A percentile compares a stretch with the other conserved stretches of the same genome.
Conservation (phyloP, 257 asterid genomes). For the Petunia axillaris region DNA sequence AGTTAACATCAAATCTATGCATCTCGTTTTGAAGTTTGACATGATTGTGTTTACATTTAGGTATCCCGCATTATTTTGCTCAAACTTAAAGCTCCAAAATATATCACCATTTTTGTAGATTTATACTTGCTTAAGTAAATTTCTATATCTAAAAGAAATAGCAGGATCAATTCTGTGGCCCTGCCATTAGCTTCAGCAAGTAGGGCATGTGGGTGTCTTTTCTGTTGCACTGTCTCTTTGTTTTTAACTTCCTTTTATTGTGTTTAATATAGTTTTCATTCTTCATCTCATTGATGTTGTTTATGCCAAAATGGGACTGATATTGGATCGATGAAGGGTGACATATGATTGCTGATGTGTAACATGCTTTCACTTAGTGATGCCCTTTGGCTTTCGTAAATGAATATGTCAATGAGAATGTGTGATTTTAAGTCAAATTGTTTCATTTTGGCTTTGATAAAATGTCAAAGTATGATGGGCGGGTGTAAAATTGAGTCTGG, state of each 20-base stretch:
- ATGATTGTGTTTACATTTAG: not conserved
- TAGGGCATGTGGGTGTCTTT: conserved; percentile 11
- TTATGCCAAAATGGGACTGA: not conserved
- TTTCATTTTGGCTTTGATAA: too few relatives aligned
- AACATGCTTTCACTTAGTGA: not conserved
- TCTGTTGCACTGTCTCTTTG: not conserved
- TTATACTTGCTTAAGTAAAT: not conserved
- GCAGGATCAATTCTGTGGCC: not conserved
- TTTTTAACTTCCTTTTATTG: not conserved
- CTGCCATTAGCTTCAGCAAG: not conserved
- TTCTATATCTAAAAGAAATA: not conserved
- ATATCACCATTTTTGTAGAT: not conserved
- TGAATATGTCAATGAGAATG: too few relatives aligned
- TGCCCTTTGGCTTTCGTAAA: too few relatives aligned
- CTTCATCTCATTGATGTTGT: conserved; percentile 4
- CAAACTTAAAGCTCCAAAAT: conserved; percentile 10
- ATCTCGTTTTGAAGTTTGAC: not conserved
- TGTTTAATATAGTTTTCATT: not conserved
- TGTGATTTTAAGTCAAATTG: too few relatives aligned
- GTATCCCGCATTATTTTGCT: not conserved
- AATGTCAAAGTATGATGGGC: too few relatives aligned
- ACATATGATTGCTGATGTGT: not conserved
- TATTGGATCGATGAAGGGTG: not conserved
- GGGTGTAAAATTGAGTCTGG: too few relatives aligned
- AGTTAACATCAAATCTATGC: too few relatives aligned